A percentile compares a stretch with the other conserved stretches of the same genome.
Conservation (phyloP, 176 grass and related monocot species). For the Leersia perrieri region DNA sequence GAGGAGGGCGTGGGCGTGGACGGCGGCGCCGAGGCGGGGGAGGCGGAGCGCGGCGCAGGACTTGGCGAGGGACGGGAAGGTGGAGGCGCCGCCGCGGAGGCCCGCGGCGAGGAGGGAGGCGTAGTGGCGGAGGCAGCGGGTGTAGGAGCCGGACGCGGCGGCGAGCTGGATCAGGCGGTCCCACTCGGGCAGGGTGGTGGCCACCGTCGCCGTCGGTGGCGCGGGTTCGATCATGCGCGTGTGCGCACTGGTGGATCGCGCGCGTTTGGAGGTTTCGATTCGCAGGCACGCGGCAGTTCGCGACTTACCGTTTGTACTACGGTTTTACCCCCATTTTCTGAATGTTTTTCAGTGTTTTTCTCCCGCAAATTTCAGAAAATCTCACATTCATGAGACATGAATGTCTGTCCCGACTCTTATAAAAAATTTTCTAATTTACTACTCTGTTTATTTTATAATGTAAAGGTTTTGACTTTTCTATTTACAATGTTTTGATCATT, state of each 20-base stretch:
- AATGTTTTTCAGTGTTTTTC: too few relatives aligned
- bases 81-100: constrained; percentile 47
- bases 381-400: too few relatives aligned
- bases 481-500: too few relatives aligned
- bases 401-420: too few relatives aligned
- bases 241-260: too few relatives aligned
- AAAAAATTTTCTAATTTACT: too few relatives aligned
- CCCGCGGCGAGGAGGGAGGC: constrained; percentile 43
- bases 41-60: constrained; percentile 57
- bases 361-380: too few relatives aligned
- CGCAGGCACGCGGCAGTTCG: too few relatives aligned
- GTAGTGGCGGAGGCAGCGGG: constrained; percentile 45
- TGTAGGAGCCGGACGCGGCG: constrained; percentile 30
- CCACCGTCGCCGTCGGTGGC: background rate
- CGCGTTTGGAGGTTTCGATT: background rate
- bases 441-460: too few relatives aligned
- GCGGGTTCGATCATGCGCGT: constrained; percentile 5
- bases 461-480: too few relatives aligned
- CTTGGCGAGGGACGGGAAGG: constrained; percentile 67
- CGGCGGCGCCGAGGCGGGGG: constrained; percentile 34
- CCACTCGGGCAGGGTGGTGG: constrained; percentile 32
- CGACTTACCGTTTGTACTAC: too few relatives aligned
- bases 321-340: too few relatives aligned
- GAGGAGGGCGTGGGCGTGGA: constrained; percentile 48
- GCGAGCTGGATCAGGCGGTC: constrained; percentile 46